Percentiles rank a stretch among this genome's conserved stretches.
phyloP scores from a whole-genome alignment of 1,284 basidiomycete species.

The Puccinia triticina region DNA sequence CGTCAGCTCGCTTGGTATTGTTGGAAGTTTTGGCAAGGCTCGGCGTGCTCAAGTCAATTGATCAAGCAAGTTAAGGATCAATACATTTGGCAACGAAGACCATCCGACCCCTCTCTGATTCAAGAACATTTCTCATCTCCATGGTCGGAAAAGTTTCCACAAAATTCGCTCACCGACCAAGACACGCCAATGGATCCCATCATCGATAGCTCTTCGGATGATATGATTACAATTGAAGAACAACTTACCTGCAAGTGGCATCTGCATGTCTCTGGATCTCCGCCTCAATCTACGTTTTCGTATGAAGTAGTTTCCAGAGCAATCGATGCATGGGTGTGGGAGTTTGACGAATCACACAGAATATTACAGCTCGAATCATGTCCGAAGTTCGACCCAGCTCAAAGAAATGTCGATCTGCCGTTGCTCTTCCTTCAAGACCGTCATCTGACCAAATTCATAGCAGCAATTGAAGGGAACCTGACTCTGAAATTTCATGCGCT shows the following conservation, averaged over 20 bases:
- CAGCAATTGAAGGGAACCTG: constrained; percentile 24
- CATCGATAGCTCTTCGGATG: constrained; percentile 29
- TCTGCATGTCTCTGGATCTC: not conserved
- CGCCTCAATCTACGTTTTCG: not conserved
- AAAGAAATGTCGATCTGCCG: not conserved
- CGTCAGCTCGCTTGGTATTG: constrained; percentile 50
- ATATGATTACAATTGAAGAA: constrained; percentile 44
- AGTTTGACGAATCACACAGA: constrained; percentile 35
- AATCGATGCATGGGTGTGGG: constrained; percentile 50
- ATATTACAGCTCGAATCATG: not conserved
- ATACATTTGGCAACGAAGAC: constrained; percentile 37
- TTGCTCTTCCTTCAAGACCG: constrained; percentile 17
- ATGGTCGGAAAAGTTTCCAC: constrained; percentile 15
- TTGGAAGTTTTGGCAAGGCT: constrained; percentile 47
- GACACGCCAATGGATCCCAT: constrained; percentile 11
- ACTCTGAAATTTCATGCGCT: constrained; percentile 35
- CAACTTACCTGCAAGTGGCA: constrained; percentile 45
- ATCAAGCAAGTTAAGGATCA: constrained; percentile 30
- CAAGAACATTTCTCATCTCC: constrained; percentile 26
- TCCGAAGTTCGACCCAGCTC: not conserved
- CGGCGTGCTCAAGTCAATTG: constrained; percentile 20
- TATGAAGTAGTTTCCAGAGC: constrained; percentile 35
- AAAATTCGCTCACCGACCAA: not conserved
- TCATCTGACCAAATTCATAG: constrained; percentile 35
- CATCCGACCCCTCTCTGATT: not conserved